Evolutionary conservation across 2,329 filamentous ascomycete genomes (phyloP).

Genomic region (Neopestalotiopsis sp.): DNA sequence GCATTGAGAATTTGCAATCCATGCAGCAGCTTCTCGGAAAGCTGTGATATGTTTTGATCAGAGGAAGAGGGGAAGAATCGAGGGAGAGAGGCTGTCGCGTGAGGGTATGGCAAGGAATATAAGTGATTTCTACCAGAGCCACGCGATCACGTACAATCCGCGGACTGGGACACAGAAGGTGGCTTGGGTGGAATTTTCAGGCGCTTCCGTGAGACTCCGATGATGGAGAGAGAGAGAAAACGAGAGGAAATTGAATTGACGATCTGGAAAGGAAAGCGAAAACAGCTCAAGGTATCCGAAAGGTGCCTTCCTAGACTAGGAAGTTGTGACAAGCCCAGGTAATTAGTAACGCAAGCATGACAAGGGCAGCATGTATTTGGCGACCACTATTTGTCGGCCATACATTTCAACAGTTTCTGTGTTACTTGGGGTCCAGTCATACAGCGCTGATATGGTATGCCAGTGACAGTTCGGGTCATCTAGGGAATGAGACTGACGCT

Average conservation of each 20-base stretch:
- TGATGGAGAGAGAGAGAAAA: neutral
- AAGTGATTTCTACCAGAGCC: neutral
- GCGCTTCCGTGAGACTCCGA: neutral
- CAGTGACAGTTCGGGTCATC: neutral
- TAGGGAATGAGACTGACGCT: neutral
- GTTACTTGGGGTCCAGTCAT: neutral
- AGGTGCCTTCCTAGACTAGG: neutral
- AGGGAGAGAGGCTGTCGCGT: neutral
- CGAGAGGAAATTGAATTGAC: too few relatives aligned
- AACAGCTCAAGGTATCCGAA: neutral
- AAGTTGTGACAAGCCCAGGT: neutral
- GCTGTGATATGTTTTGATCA: neutral
- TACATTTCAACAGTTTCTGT: neutral
- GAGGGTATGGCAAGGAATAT: neutral
- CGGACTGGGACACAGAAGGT: neutral
- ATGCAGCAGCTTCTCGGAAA: neutral
- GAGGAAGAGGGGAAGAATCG: neutral
- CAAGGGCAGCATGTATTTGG: neutral
- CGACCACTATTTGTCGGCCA: neutral
- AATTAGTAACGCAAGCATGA: neutral
- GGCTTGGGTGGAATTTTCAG: neutral
- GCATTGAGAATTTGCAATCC: neutral
- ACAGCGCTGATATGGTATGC: neutral
- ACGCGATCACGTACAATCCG: neutral
- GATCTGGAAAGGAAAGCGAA: neutral